Evolutionary conservation across 345 rosid genomes (phyloP).

Genomic region (Bruguiera gymnorhiza): DNA sequence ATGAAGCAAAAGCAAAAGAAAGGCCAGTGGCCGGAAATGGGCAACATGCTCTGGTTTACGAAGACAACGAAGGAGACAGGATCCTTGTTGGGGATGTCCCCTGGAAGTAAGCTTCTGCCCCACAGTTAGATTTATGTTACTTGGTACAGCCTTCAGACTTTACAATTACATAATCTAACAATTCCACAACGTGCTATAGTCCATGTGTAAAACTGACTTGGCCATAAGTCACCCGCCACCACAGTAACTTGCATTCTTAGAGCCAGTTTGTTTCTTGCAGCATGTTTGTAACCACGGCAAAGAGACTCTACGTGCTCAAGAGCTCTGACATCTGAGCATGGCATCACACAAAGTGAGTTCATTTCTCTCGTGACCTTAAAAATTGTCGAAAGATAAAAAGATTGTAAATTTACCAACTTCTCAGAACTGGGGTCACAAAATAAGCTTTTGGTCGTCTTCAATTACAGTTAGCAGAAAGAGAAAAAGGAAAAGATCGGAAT

Average conservation of each 20-base stretch:
- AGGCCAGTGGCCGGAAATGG: conserved; percentile 75
- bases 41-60: conserved; percentile 91
- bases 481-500: too few relatives aligned
- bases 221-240: too few relatives aligned
- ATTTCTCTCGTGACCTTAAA: conserved; percentile 7
- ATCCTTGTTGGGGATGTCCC: conserved; percentile 99
- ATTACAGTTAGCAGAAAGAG: too few relatives aligned
- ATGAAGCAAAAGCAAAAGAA: conserved; percentile 58
- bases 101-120: conserved; percentile 82
- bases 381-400: not conserved
- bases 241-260: too few relatives aligned
- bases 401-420: not conserved
- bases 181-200: too few relatives aligned
- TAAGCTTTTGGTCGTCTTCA: too few relatives aligned
- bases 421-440: not conserved
- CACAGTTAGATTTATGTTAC: conserved; percentile 1
- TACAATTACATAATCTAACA: too few relatives aligned
- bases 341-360: conserved; percentile 15
- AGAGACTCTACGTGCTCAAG: conserved; percentile 44
- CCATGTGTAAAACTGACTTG: too few relatives aligned
- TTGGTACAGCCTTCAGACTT: too few relatives aligned
- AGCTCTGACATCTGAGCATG: conserved; percentile 20
- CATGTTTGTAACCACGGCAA: conserved; percentile 45
- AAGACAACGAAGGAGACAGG: conserved; percentile 98
- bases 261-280: conserved; percentile 21